Evolutionary conservation across 768 basidiomycete species (phyloP).

Genomic region (Podaxis carcinomalis): DNA sequence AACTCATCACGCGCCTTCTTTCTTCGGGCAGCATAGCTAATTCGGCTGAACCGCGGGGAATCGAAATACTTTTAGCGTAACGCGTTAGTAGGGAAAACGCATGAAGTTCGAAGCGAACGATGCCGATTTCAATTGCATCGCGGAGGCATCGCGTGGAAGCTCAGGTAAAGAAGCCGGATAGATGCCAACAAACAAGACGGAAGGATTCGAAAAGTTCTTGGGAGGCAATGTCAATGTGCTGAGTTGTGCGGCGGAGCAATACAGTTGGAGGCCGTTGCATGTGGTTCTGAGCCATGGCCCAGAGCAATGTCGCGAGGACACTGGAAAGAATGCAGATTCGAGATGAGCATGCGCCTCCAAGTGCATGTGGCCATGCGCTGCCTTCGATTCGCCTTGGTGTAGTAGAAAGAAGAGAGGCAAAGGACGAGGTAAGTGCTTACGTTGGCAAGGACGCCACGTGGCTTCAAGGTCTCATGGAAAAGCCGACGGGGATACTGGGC

Average conservation of each 20-base stretch:
- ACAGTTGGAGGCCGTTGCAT: no score
- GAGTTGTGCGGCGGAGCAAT: no score
- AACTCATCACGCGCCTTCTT: neutral
- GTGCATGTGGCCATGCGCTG: neutral
- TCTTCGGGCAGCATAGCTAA: neutral
- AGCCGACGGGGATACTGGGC: neutral
- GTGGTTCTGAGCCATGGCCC: no score
- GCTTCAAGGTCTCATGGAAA: neutral
- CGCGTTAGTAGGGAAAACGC: neutral
- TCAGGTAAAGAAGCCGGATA: no score
- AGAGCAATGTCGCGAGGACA: no score
- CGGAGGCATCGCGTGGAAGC: no score
- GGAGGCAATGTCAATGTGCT: no score
- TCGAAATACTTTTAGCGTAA: neutral
- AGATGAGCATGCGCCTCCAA: neutral
- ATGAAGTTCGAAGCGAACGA: neutral
- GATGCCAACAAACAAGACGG: no score
- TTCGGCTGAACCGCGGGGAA: neutral
- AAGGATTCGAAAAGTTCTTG: no score
- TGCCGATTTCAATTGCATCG: neutral
- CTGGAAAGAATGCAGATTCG: neutral
- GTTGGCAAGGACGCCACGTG: neutral
- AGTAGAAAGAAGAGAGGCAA: neutral
- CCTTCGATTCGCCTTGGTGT: neutral
- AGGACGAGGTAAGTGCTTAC: neutral